phyloP scores from a whole-genome alignment of 2,329 filamentous ascomycete species.

The Aplosporella prunicola region DNA sequence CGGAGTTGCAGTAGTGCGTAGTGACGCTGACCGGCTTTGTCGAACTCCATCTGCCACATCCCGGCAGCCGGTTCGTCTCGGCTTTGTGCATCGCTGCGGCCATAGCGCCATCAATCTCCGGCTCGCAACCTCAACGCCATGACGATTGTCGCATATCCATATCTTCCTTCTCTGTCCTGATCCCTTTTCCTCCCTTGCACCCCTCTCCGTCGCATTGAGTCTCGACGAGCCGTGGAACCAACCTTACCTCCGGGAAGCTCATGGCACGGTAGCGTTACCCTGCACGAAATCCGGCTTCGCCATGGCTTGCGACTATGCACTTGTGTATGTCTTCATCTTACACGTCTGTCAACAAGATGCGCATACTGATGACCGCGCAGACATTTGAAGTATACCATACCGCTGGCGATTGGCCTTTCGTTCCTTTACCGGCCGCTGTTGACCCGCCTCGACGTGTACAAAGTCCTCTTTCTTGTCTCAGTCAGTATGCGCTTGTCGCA shows the following conservation, averaged over 20 bases:
- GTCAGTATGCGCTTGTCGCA: slow-evolving; percentile 19
- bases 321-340: slow-evolving; percentile 43
- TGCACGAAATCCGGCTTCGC: slow-evolving; percentile 15
- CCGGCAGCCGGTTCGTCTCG: too few species aligned
- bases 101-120: not conserved
- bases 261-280: slow-evolving; percentile 9
- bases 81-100: slow-evolving; percentile 1
- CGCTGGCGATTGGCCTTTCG: slow-evolving; percentile 51
- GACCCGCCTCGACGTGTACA: slow-evolving; percentile 53
- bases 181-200: too few species aligned
- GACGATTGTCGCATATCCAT: slow-evolving; percentile 5
- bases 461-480: slow-evolving; percentile 50
- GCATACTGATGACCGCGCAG: slow-evolving; percentile 29
- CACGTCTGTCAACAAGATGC: too few species aligned
- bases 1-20: too few species aligned
- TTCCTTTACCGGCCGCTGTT: slow-evolving; percentile 52
- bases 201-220: too few species aligned
- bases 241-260: slow-evolving; percentile 13
- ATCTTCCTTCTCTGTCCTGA: too few species aligned
- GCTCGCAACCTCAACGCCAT: slow-evolving; percentile 5
- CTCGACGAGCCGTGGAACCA: too few species aligned
- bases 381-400: slow-evolving; percentile 58
- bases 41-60: too few species aligned
- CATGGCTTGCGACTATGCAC: slow-evolving; percentile 54
- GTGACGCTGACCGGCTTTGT: too few species aligned